Conservation (phyloP, 768 basidiomycete genomes). For the Psilocybe cyanescens region DNA sequence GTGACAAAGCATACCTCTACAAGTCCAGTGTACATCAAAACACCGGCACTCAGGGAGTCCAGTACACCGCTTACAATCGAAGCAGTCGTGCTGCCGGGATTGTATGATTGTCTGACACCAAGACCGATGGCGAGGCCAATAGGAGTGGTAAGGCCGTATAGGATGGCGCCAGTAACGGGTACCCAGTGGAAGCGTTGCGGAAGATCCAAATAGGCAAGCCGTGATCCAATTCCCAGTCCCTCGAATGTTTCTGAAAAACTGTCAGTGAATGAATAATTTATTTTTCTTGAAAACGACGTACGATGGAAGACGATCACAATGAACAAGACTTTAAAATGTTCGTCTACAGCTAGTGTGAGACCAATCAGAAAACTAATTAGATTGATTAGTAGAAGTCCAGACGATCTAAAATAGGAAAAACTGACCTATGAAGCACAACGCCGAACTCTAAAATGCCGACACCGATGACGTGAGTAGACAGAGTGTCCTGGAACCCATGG, state of each 20-base stretch:
- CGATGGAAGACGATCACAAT: slow-evolving; percentile 92
- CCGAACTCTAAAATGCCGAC: slow-evolving; percentile 95
- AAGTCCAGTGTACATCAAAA: slow-evolving; percentile 85
- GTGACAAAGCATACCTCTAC: slow-evolving; percentile 64
- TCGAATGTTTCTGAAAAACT: slow-evolving; percentile 80
- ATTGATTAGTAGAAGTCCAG: background rate
- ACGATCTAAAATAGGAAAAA: background rate
- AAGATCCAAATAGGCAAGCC: slow-evolving; percentile 77
- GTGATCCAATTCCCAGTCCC: slow-evolving; percentile 90
- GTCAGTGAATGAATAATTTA: background rate
- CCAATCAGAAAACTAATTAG: slow-evolving; percentile 76
- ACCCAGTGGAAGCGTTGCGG: slow-evolving; percentile 57
- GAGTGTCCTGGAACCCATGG: slow-evolving; percentile 39
- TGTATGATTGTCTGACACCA: slow-evolving; percentile 77
- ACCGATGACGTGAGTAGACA: slow-evolving; percentile 77
- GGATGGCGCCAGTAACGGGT: slow-evolving; percentile 59
- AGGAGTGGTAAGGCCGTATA: slow-evolving; percentile 84
- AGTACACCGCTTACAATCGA: slow-evolving; percentile 84
- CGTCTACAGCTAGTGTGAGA: slow-evolving; percentile 89
- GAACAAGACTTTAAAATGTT: slow-evolving; percentile 83
- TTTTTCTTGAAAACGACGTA: slow-evolving; percentile 42
- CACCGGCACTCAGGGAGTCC: slow-evolving; percentile 86
- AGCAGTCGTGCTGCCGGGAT: slow-evolving; percentile 75
- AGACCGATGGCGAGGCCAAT: slow-evolving; percentile 88
- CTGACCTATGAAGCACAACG: slow-evolving; percentile 80